Evolutionary conservation across 208 protist genomes (phyloP).

Genomic region (Angomonas ambiguus): DNA sequence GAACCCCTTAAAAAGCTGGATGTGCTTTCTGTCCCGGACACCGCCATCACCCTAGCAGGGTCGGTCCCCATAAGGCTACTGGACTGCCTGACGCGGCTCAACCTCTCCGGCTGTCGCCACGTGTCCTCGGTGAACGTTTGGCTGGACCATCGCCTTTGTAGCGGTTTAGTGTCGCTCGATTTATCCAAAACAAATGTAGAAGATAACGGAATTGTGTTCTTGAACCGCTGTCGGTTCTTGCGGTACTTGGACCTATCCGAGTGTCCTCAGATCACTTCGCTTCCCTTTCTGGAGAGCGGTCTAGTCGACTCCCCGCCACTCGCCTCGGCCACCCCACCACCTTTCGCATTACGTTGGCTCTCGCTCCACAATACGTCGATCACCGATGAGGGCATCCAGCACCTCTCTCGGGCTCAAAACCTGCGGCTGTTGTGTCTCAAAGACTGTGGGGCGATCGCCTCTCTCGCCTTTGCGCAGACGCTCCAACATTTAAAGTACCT

Average conservation of each 20-base stretch:
- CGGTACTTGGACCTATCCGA: constrained; percentile 28
- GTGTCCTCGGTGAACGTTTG: constrained; percentile 22
- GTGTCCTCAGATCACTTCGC: constrained; percentile 20
- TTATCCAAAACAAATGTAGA: constrained; percentile 10
- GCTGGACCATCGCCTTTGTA: constrained; percentile 10
- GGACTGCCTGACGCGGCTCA: constrained; percentile 16
- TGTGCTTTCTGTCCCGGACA: constrained; percentile 51
- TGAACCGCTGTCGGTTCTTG: constrained; percentile 7
- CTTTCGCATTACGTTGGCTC: constrained; percentile 43
- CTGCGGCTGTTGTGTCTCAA: constrained; percentile 45
- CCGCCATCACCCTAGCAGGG: constrained; percentile 29
- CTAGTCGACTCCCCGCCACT: too few species aligned
- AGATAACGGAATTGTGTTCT: not conserved
- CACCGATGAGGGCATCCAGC: constrained; percentile 24
- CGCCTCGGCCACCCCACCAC: too few species aligned
- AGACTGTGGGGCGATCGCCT: constrained; percentile 32
- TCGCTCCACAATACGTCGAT: constrained; percentile 46
- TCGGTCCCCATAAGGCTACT: constrained; percentile 11
- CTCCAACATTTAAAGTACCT: constrained; percentile 36
- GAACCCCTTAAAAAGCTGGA: constrained; percentile 32
- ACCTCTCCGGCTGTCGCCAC: constrained; percentile 24
- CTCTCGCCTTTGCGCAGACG: constrained; percentile 23
- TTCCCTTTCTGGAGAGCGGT: constrained; percentile 16
- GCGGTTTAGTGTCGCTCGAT: constrained; percentile 14
- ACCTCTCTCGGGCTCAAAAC: constrained; percentile 9